phyloP scores from a whole-genome alignment of 192 early-diverging fungal species.

The Phlyctochytrium arcticum region DNA sequence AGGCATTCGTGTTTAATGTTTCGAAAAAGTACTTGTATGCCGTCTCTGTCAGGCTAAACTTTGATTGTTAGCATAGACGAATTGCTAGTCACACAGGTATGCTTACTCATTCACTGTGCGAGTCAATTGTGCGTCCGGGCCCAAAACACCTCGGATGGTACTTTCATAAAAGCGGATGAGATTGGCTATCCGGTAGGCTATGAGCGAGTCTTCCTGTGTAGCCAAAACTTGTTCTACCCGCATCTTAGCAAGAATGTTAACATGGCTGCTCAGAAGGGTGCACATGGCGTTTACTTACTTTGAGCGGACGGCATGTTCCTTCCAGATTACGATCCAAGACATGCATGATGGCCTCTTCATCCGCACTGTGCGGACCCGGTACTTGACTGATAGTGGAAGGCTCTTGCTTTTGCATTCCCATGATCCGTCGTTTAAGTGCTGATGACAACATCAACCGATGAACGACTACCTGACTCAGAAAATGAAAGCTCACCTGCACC shows the following conservation, averaged over 20 bases:
- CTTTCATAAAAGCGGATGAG: conserved; percentile 73
- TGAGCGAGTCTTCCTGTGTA: conserved; percentile 60
- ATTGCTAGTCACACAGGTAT: background rate
- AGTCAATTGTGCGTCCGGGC: conserved; percentile 46
- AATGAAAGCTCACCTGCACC: conserved; percentile 25
- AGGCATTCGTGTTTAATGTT: conserved; percentile 46
- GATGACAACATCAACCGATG: background rate
- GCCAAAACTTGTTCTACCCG: conserved; percentile 76
- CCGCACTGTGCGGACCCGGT: too few species aligned
- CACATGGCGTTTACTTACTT: conserved; percentile 37
- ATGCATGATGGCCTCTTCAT: conserved; percentile 42
- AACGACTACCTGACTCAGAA: background rate
- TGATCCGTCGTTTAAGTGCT: too few species aligned
- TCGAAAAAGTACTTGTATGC: conserved; percentile 58
- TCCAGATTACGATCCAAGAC: conserved; percentile 69
- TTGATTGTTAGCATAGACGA: background rate
- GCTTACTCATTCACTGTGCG: conserved; percentile 55
- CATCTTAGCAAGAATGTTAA: conserved; percentile 35
- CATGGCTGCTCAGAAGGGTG: background rate
- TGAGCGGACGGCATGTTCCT: conserved; percentile 70
- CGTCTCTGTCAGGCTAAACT: conserved; percentile 44
- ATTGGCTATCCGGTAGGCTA: conserved; percentile 64
- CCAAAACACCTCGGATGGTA: conserved; percentile 61
- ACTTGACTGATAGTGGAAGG: too few species aligned
- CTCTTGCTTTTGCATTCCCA: background rate